Base-by-base conservation (phyloP, 2,329 filamentous ascomycete genomes). In the Fusarium tupiense region DNA sequence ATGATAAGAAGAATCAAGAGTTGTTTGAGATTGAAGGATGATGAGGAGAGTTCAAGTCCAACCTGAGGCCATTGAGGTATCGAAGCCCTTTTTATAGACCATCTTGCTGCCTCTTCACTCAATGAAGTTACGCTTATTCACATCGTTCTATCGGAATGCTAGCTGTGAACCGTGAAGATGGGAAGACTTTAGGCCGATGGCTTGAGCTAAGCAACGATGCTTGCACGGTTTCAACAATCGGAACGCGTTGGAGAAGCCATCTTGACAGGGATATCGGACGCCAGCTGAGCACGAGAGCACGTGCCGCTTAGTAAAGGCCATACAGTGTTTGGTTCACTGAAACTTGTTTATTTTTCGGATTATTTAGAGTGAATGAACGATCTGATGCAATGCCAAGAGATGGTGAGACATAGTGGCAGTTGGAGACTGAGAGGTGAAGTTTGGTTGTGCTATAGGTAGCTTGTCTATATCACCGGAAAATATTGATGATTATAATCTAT, bases 201-300 rank as follows among this genome's bases (percentile, higher is more conserved):
- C 76, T 77, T 77, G 64, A 57, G 44, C 33, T 47, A 17, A 41
- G 61, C 59, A 41, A 38, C 53, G 70, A 78, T 70, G 60, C 46
- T 71, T 52, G 62, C 76, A 76, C 74, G 70, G 31, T 57, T 47
- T 43, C 46, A 16, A 67, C 74, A 77, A 73, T 67, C 46, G 71
- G 60, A 66, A 41, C 76, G 76, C 76, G 76, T 60, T 43, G 53
- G 20, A 17, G 53, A 49, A 67, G 72, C 71, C 72, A 72, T 57
- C 14, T 57, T 53, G 20, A 31, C 54, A 67, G 61, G 61, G 54
- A 33, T 44, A 40, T 20, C 22, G 24, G 20, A 53, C 70, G 58
- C 76, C 72, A 76, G 52, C 26, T 49, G 50, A 67, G 67, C 76
- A 64, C 76, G 76, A 64, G 33, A 26, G 57, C 76, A 78, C 74